Conservation (phyloP, 495 filamentous ascomycete genomes). For the Podospora fimiseda region DNA sequence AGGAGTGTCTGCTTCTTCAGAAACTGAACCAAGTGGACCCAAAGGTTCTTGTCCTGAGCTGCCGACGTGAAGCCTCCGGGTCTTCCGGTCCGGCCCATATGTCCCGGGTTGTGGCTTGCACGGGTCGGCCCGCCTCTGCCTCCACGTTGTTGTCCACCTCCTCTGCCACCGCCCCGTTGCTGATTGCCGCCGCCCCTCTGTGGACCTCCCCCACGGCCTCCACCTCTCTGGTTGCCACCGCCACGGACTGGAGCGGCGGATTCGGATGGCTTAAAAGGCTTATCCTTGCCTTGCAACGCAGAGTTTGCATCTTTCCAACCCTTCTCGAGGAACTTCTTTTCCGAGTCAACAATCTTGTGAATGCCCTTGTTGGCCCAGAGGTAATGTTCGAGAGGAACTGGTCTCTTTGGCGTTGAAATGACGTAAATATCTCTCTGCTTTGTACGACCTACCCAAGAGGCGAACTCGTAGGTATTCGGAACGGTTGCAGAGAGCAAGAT, state of each 20-base stretch:
- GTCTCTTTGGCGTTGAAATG: constrained; percentile 92
- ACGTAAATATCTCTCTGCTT: constrained; percentile 99
- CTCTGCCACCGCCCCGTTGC: constrained; percentile 44
- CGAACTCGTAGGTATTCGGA: constrained; percentile 95
- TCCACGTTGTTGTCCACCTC: constrained; percentile 52
- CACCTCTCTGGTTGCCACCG: constrained; percentile 47
- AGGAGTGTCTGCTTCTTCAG: constrained; percentile 79
- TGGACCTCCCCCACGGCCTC: constrained; percentile 30
- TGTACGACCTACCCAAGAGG: constrained; percentile 95
- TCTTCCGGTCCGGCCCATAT: constrained; percentile 81
- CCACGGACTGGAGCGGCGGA: constrained; percentile 42
- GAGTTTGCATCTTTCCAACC: constrained; percentile 94
- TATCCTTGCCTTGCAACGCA: constrained; percentile 74
- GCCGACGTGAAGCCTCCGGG: constrained; percentile 76
- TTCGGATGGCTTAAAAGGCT: constrained; percentile 51
- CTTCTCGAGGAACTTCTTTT: constrained; percentile 81
- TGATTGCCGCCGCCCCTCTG: constrained; percentile 55
- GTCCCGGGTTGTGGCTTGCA: constrained; percentile 58
- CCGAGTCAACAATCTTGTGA: constrained; percentile 85
- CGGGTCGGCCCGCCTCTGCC: constrained; percentile 54
- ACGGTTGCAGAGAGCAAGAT: constrained; percentile 95
- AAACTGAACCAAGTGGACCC: constrained; percentile 91
- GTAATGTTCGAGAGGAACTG: constrained; percentile 92
- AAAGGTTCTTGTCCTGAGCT: constrained; percentile 92
- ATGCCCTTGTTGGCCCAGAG: constrained; percentile 91